Percentiles rank a stretch among this genome's conserved stretches.
Conservation (phyloP, 208 protist species). For the Trypanosoma avium region DNA sequence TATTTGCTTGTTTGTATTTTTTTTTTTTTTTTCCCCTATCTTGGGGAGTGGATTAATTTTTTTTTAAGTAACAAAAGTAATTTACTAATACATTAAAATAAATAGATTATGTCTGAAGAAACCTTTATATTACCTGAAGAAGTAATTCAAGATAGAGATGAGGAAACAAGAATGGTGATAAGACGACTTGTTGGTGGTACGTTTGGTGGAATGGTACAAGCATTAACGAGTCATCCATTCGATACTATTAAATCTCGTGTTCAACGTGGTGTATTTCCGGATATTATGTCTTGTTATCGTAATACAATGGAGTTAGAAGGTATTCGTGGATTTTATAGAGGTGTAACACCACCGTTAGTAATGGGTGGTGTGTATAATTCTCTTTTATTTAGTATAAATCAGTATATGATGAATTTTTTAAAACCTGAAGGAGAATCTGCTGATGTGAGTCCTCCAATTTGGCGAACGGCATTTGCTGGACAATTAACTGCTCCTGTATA, state of each 20-base stretch:
- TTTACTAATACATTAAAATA: too few relatives aligned
- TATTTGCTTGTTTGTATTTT: not conserved
- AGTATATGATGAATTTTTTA: conserved; percentile 54
- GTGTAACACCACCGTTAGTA: conserved; percentile 49
- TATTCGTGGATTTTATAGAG: conserved; percentile 60
- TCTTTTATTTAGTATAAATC: conserved; percentile 68
- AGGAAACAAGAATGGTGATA: conserved; percentile 25
- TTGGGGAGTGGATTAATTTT: not conserved
- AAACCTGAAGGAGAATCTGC: conserved; percentile 37
- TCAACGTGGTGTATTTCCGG: conserved; percentile 61
- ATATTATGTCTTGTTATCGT: conserved; percentile 36
- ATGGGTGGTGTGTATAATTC: conserved; percentile 70
- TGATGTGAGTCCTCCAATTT: conserved; percentile 33
- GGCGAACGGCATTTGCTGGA: conserved; percentile 54
- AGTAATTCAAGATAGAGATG: not conserved
- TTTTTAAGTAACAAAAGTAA: not conserved
- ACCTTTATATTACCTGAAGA: too few relatives aligned
- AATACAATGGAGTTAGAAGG: conserved; percentile 54
- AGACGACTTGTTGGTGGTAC: conserved; percentile 58
- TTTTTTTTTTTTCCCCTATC: not conserved
- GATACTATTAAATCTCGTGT: conserved; percentile 75
- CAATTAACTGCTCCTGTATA: conserved; percentile 68
- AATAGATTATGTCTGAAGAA: too few relatives aligned
- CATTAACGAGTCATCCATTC: conserved; percentile 60
- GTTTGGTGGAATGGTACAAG: conserved; percentile 63